Conservation (phyloP, 192 early-diverging fungal genomes). For the Pecoramyces ruminantium region DNA sequence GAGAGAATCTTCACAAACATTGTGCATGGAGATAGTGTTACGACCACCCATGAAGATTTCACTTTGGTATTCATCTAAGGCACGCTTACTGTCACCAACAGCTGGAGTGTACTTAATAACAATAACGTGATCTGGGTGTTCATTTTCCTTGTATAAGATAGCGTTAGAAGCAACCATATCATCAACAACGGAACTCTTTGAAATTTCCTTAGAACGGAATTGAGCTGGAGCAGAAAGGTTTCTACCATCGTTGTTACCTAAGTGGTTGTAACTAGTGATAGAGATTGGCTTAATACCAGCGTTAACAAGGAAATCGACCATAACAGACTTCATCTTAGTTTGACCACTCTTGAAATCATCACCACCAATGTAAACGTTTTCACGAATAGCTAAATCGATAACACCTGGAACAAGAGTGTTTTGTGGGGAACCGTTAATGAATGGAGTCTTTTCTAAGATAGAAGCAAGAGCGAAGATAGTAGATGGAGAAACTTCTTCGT, state of each 20-base stretch:
- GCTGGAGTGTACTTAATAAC: no score
- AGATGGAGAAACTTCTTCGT: slow-evolving; percentile 84
- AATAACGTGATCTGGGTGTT: no score
- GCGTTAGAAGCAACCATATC: no score
- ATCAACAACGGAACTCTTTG: no score
- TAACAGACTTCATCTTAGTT: slow-evolving; percentile 97
- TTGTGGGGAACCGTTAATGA: slow-evolving; percentile 97
- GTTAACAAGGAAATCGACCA: slow-evolving; percentile 95
- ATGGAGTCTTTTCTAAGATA: slow-evolving; percentile 87
- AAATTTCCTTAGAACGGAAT: slow-evolving; percentile 99
- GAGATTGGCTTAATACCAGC: slow-evolving; percentile 95
- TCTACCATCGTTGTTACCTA: no score
- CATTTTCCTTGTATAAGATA: no score
- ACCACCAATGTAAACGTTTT: slow-evolving; percentile 84
- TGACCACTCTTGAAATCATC: slow-evolving; percentile 99
- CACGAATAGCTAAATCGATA: slow-evolving; percentile 71
- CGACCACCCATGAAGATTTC: no score
- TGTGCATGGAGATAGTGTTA: no score
- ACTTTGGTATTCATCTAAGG: no score
- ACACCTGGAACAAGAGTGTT: slow-evolving; percentile 98
- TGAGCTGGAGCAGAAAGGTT: slow-evolving; percentile 86
- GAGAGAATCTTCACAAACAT: no score
- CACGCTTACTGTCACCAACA: no score
- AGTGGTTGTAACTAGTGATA: slow-evolving; percentile 40
- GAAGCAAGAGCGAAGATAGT: no score